Base-by-base conservation (phyloP, 2,329 filamentous ascomycete species). In the Thyridium curvatum region DNA sequence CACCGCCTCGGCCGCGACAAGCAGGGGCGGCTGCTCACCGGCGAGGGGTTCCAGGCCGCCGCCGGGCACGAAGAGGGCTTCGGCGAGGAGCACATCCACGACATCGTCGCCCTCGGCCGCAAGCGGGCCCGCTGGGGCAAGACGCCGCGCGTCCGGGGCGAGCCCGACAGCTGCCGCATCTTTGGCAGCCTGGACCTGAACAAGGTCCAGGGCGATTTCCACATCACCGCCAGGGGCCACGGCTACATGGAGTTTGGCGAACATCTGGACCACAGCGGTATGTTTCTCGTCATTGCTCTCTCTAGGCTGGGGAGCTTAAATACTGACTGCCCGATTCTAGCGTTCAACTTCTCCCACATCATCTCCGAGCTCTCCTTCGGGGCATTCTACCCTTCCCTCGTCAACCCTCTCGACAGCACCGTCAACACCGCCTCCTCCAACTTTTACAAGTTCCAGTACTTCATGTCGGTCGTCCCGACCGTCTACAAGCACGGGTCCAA, bases 371-470 rank as follows among this genome's bases (percentile, higher is more conserved):
- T 98, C 51, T 96, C 90, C 42, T 98, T 95, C 62, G 93, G 93
- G 4, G 84, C 89, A n/a, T 95, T 90, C 68, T 97, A 96, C 67
- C 91, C 93, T 1, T 87, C 84, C 18, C 82, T 98, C 40, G 77
- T 84, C 54, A 98, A 98, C 66, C 93, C 93, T 0, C 86, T 98
- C 53, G 93, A 97, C 67, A 82, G 84, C 49, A 97, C 93, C 33
- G 79, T 90, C 62, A 86, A 90, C 53, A 65, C 72, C 4, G 91
- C 86, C n/a, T 58, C 71, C 13, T 59, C 64, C 44, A 75, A 94
- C 70, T 97, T 96, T 71, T 84, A 91, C 77, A 94, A 93, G 65
- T 97, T 89, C 69, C 93, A 98, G 65, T 98, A 98, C 75, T 97
- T 93, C 69, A 74, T 97, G 56, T 94, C 86, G 30, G 76, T 98